Evolutionary conservation across 225 moss, liverwort and hornwort genomes (phyloP).

Genomic region (Rhytidiadelphus loreus): DNA sequence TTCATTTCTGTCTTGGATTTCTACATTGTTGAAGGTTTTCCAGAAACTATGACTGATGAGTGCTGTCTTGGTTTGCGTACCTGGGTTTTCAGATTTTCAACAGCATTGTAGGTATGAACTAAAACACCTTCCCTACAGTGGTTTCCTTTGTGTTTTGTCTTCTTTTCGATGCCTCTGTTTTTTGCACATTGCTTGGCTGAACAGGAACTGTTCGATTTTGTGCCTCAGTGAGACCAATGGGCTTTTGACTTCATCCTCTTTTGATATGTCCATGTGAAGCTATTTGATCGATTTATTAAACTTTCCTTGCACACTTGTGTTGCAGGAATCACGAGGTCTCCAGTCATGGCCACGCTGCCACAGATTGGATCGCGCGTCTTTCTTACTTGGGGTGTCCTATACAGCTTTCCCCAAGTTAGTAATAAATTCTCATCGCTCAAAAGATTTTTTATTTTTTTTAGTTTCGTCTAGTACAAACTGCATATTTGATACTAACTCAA

Average conservation of each 20-base stretch:
- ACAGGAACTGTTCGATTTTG: neutral
- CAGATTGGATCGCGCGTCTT: slow-evolving; percentile 82
- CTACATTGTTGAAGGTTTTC: neutral
- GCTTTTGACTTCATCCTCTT: neutral
- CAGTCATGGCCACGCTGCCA: slow-evolving; percentile 75
- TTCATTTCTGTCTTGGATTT: neutral
- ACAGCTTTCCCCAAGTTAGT: slow-evolving; percentile 72
- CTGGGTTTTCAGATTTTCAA: slow-evolving; percentile 69
- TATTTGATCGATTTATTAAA: neutral
- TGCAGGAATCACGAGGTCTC: slow-evolving; percentile 84
- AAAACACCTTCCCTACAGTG: neutral
- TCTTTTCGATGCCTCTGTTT: neutral
- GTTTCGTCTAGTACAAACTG: neutral
- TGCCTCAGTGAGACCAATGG: neutral
- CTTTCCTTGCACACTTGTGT: neutral
- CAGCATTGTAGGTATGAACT: slow-evolving; percentile 64
- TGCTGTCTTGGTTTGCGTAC: neutral
- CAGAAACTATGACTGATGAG: neutral
- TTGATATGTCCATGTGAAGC: neutral
- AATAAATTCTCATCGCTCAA: neutral
- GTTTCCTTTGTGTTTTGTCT: neutral
- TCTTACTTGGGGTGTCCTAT: slow-evolving; percentile 78
- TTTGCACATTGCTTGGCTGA: neutral
- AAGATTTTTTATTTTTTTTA: neutral
- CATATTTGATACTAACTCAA: neutral